Base-by-base conservation (phyloP, 306 rosid species). In the Hylodesmum podocarpum region DNA sequence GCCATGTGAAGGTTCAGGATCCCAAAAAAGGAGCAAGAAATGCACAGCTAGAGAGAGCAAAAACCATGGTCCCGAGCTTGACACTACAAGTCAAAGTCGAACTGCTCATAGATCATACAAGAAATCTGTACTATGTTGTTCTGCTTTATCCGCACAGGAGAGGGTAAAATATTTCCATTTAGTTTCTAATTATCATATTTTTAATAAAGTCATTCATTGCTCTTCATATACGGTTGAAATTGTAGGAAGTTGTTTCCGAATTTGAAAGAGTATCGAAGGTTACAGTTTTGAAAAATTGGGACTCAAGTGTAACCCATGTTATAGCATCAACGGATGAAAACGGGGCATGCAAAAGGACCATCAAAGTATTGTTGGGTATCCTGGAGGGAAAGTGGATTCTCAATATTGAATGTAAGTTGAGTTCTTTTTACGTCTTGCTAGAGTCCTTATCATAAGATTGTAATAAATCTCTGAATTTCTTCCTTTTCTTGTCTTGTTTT, bases 361-460 rank as follows among this genome's bases (percentile, higher is more conserved):
- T 95, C 73, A 95, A 95, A 89, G 91, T 89, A 65, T 82, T 95
- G 83, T 10, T 89, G 90, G 99, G 93, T 74, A 92, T 92, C 73
- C 85, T 95, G 84, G 91, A 89, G 80, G 99, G 99, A 70, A 95
- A 88, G 83, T 95, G 99, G 99, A 86, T 95, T 82, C 82, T 95
- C 66, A 86, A 74, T 54, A 75, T 88, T 78, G 89, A 77, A 44
- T 95, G 99, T 92, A 78, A 86, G 91, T 68, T 70, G 50, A 70
- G 7, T 28, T 70, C 7, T 62, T 64, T 29, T 8, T 54, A 15
- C 55, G 44, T 63, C 65, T 8, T 39, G 72, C 37, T 2, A 59
- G 22, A 21, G 51, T 10, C 2, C 14, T 34, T 22, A 22, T 22
- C 61, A 24, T 40, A 82, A 21, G n/a, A 62, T 33, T 37, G 25